Evolutionary conservation across 148 eudicot species (phyloP).

Genomic region (Salicornia ramosissima): DNA sequence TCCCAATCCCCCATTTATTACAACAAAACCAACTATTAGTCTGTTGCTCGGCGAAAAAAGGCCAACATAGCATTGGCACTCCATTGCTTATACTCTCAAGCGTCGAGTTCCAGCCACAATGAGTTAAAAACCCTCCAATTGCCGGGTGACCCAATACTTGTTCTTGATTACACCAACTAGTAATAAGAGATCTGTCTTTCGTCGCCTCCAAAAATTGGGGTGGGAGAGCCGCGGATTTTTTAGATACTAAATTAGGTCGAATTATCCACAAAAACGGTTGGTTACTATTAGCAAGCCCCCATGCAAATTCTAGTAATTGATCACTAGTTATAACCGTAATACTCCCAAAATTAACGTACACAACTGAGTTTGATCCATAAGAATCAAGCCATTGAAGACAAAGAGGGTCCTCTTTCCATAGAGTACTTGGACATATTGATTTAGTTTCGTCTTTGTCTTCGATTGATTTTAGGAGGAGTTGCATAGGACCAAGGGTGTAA

Average conservation of each 20-base stretch:
- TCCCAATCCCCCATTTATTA: constrained; percentile 27
- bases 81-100: constrained; percentile 22
- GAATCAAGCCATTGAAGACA: constrained; percentile 32
- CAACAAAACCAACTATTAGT: constrained; percentile 35
- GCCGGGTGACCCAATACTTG: constrained; percentile 28
- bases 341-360: constrained; percentile 32
- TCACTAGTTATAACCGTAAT: constrained; percentile 24
- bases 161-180: constrained; percentile 35
- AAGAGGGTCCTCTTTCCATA: constrained; percentile 38
- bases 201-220: constrained; percentile 25
- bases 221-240: constrained; percentile 22
- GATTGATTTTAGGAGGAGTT: constrained; percentile 16
- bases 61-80: constrained; percentile 36
- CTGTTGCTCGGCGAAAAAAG: constrained; percentile 38
- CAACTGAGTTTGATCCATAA: constrained; percentile 8
- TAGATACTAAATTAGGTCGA: constrained; percentile 23
- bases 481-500: constrained; percentile 43
- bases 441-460: constrained; percentile 13
- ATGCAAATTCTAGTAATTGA: constrained; percentile 31
- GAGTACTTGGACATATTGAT: constrained; percentile 22
- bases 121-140: constrained; percentile 31
- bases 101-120: constrained; percentile 35
- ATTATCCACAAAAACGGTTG: constrained; percentile 33
- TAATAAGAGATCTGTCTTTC: constrained; percentile 3
- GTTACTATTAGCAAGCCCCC: constrained; percentile 33